A percentile compares a stretch with the other conserved stretches of the same genome.
phyloP scores from a whole-genome alignment of 2,329 filamentous ascomycete genomes.

The Emericellopsis cladophorae region DNA sequence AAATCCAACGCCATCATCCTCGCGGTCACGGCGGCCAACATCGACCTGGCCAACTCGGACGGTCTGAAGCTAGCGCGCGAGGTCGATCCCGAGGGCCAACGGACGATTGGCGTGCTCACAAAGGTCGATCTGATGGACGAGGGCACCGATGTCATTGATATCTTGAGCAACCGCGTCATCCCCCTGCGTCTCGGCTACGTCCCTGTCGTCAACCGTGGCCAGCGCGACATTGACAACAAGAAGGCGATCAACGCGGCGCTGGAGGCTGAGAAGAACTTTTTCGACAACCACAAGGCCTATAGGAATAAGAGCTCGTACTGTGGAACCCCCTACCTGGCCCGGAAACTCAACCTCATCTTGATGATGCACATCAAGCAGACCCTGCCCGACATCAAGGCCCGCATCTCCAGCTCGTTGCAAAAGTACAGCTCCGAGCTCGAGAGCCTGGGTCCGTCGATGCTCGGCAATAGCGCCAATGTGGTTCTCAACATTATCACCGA shows the following conservation, averaged over 20 bases:
- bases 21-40: slow-evolving; percentile 91
- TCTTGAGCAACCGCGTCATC: slow-evolving; percentile 93
- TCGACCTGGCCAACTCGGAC: slow-evolving; percentile 97
- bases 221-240: slow-evolving; percentile 97
- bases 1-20: slow-evolving; percentile 98
- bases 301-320: slow-evolving; percentile 98
- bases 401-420: slow-evolving; percentile 84
- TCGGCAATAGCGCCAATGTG: slow-evolving; percentile 93
- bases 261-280: slow-evolving; percentile 92
- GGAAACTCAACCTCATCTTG: slow-evolving; percentile 94
- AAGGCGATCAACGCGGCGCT: slow-evolving; percentile 84
- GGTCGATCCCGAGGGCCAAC: slow-evolving; percentile 92
- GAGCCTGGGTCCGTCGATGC: slow-evolving; percentile 80
- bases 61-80: slow-evolving; percentile 92
- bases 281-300: slow-evolving; percentile 97
- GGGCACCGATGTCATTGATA: slow-evolving; percentile 95
- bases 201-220: slow-evolving; percentile 93
- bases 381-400: slow-evolving; percentile 92
- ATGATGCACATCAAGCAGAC: slow-evolving; percentile 99
- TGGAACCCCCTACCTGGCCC: slow-evolving; percentile 89
- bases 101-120: slow-evolving; percentile 95
- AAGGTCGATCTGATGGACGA: slow-evolving; percentile 99
- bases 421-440: slow-evolving; percentile 80
- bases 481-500: slow-evolving; percentile 98
- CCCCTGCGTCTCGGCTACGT: slow-evolving; percentile 90